A percentile compares a stretch with the other conserved stretches of the same genome.
phyloP scores from a whole-genome alignment of 768 basidiomycete species.

The Ramaria sp. region DNA sequence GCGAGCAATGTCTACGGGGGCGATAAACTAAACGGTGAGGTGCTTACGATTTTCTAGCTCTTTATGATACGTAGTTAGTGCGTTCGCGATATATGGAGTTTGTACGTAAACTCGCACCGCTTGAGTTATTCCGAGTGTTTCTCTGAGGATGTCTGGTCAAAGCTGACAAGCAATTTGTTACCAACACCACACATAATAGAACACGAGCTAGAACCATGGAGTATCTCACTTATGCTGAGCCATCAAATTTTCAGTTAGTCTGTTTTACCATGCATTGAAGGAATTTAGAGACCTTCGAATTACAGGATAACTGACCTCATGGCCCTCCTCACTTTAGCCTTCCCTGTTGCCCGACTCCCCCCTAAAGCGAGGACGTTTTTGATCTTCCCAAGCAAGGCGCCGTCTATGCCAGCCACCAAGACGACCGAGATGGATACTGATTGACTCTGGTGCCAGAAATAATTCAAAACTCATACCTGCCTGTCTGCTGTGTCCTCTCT shows the following conservation, averaged over 20 bases:
- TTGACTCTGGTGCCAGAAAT: background rate
- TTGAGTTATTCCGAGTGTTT: slow-evolving; percentile 17
- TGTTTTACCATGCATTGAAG: background rate
- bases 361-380: slow-evolving; percentile 15
- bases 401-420: slow-evolving; percentile 13
- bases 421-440: background rate
- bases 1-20: too few species aligned
- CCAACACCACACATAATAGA: background rate
- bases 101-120: background rate
- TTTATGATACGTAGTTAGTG: background rate
- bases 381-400: slow-evolving; percentile 10
- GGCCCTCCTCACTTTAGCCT: slow-evolving; percentile 17
- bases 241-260: slow-evolving; percentile 19
- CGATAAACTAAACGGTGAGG: background rate
- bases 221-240: slow-evolving; percentile 16
- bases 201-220: background rate
- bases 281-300: background rate
- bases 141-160: slow-evolving; percentile 20
- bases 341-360: slow-evolving; percentile 14
- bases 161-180: slow-evolving; percentile 10
- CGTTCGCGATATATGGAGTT: too few species aligned
- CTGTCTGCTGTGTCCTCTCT: too few species aligned
- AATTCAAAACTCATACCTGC: too few species aligned
- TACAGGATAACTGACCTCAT: slow-evolving; percentile 11
- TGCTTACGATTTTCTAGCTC: slow-evolving; percentile 10